phyloP scores from a whole-genome alignment of 441 rosid genomes.

The Croton setiger region DNA sequence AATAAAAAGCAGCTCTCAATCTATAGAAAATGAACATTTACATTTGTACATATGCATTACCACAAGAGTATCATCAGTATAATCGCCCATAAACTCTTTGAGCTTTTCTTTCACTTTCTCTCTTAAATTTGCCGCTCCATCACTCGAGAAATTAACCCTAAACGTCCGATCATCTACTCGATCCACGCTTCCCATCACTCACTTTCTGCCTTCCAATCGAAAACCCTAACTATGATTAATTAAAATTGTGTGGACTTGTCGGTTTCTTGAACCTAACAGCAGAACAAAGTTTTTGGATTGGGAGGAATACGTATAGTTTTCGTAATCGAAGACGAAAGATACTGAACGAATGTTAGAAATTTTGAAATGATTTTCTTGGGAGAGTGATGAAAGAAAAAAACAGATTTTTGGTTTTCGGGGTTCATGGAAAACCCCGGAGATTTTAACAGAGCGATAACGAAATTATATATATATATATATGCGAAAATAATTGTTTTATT shows the following conservation, averaged over 20 bases:
- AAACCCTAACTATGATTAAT: slow-evolving; percentile 19
- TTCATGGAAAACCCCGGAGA: slow-evolving; percentile 14
- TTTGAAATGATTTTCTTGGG: slow-evolving; percentile 6
- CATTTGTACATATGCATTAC: slow-evolving; percentile 38
- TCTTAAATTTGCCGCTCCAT: slow-evolving; percentile 70
- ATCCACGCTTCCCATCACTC: slow-evolving; percentile 47
- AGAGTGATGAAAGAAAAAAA: not conserved
- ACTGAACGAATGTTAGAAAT: not conserved
- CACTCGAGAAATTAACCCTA: slow-evolving; percentile 57
- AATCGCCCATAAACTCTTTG: slow-evolving; percentile 94
- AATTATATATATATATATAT: too few relatives aligned
- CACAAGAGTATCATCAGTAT: slow-evolving; percentile 98
- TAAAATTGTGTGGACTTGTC: not conserved
- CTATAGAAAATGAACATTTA: not conserved
- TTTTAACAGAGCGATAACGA: too few relatives aligned
- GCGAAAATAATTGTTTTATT: too few relatives aligned
- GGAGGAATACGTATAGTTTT: too few relatives aligned
- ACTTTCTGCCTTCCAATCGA: not conserved
- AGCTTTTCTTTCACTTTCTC: slow-evolving; percentile 65
- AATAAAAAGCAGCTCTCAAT: too few relatives aligned
- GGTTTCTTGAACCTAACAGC: slow-evolving; percentile 10
- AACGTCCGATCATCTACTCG: slow-evolving; percentile 69
- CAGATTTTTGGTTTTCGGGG: slow-evolving; percentile 2
- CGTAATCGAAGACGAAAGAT: not conserved
- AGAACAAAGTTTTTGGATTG: not conserved